phyloP scores from a whole-genome alignment of 2,329 filamentous ascomycete species.

The Ophiocordyceps sinensis region DNA sequence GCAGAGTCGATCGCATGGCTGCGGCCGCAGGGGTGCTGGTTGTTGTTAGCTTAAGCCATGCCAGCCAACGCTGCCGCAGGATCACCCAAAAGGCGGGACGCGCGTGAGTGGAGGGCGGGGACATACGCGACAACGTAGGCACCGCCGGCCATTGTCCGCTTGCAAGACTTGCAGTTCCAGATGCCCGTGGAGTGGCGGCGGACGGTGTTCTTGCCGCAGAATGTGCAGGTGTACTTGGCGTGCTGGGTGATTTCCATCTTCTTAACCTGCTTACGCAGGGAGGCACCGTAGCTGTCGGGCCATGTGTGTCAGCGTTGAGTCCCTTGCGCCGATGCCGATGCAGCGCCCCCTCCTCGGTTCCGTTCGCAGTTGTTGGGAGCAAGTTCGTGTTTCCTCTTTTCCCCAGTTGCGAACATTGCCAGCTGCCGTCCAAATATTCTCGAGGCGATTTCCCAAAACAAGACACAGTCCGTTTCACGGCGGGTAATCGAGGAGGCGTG shows the following conservation, averaged over 20 bases:
- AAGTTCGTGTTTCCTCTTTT: not conserved
- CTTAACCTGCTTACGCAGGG: slow-evolving; percentile 91
- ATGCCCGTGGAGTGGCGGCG: slow-evolving; percentile 86
- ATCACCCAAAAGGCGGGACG: not conserved
- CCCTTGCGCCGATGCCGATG: not conserved
- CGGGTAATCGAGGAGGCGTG: not conserved
- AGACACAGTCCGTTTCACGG: not conserved
- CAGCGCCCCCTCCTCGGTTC: not conserved
- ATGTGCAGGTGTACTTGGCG: slow-evolving; percentile 92
- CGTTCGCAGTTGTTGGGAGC: not conserved
- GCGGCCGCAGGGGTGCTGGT: slow-evolving; percentile 81
- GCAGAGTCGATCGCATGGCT: slow-evolving; percentile 89
- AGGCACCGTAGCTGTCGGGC: slow-evolving; percentile 76
- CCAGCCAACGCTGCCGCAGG: not conserved
- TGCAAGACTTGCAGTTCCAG: slow-evolving; percentile 93
- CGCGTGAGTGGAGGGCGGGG: not conserved
- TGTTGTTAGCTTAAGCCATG: not conserved
- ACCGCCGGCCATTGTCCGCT: slow-evolving; percentile 62
- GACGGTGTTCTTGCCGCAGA: slow-evolving; percentile 95
- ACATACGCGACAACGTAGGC: slow-evolving; percentile 96
- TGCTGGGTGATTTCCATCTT: slow-evolving; percentile 99
- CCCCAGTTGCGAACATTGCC: too few species aligned
- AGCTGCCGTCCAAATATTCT: too few species aligned
- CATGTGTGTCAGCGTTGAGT: not conserved
- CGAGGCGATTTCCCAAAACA: too few species aligned